A percentile compares a stretch with the other conserved stretches of the same genome.
Evolutionary conservation across 352 stramenopile species (phyloP).

Genomic region (Phytophthora cryptogea): DNA sequence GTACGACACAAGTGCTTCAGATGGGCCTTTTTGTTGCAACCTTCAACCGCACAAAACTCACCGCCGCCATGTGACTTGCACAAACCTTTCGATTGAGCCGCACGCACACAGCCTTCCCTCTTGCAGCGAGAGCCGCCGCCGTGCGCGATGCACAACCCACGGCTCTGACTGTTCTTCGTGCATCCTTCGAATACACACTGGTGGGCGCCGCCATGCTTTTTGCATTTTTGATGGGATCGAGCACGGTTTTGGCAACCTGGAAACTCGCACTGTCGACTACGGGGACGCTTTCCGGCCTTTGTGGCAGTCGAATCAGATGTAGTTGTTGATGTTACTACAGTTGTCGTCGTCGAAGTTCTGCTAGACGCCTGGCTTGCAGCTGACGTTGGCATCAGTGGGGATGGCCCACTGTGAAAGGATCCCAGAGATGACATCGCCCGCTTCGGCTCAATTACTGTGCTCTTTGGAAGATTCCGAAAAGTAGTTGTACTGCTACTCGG

Average conservation of each 20-base stretch:
- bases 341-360: not conserved
- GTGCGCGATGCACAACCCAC: constrained; percentile 84
- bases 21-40: constrained; percentile 87
- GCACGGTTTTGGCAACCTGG: constrained; percentile 79
- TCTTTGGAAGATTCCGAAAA: constrained; percentile 44
- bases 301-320: constrained; percentile 6
- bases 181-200: constrained; percentile 86
- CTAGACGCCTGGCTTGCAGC: constrained; percentile 6
- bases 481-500: constrained; percentile 17
- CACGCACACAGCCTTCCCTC: constrained; percentile 74
- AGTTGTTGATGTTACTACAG: constrained; percentile 14
- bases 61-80: constrained; percentile 87
- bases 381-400: constrained; percentile 10
- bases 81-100: constrained; percentile 84
- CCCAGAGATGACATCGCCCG: constrained; percentile 27
- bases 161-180: constrained; percentile 88
- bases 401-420: constrained; percentile 23
- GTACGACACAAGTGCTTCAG: constrained; percentile 85
- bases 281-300: constrained; percentile 40
- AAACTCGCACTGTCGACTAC: constrained; percentile 71
- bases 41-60: constrained; percentile 81
- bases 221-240: constrained; percentile 87
- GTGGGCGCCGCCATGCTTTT: constrained; percentile 88
- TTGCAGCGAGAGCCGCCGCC: constrained; percentile 83
- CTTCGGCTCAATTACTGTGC: constrained; percentile 48